Evolutionary conservation across 805 yeast genomes (phyloP).

Genomic region (Maudiozyma barnettii): DNA sequence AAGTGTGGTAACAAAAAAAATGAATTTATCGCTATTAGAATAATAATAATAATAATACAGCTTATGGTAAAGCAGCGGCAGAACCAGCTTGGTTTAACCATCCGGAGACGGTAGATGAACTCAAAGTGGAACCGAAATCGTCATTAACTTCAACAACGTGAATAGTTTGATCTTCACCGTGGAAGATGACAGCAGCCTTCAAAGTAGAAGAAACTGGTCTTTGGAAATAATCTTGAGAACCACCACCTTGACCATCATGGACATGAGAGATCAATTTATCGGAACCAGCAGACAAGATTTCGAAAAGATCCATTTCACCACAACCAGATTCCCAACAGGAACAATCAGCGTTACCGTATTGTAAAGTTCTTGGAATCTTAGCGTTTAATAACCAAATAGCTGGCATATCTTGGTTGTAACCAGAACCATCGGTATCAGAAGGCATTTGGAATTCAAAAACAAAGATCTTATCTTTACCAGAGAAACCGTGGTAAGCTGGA

Average conservation of each 20-base stretch:
- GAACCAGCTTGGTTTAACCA: slow-evolving; percentile 54
- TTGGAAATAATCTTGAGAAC: slow-evolving; percentile 73
- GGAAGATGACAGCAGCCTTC: slow-evolving; percentile 87
- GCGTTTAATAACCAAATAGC: slow-evolving; percentile 96
- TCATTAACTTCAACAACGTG: slow-evolving; percentile 54
- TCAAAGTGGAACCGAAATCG: slow-evolving; percentile 46
- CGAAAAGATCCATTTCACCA: slow-evolving; percentile 95
- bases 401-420: slow-evolving; percentile 83
- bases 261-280: slow-evolving; percentile 67
- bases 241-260: slow-evolving; percentile 80
- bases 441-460: slow-evolving; percentile 96
- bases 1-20: too few species aligned
- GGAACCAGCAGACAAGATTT: slow-evolving; percentile 71
- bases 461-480: slow-evolving; percentile 75
- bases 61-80: slow-evolving; percentile 27
- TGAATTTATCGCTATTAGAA: too few species aligned
- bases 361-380: slow-evolving; percentile 91
- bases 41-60: neutral
- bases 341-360: slow-evolving; percentile 77
- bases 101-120: slow-evolving; percentile 42
- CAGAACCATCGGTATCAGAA: slow-evolving; percentile 41
- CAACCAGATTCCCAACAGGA: slow-evolving; percentile 97
- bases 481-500: slow-evolving; percentile 93
- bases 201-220: slow-evolving; percentile 74
- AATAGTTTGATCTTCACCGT: slow-evolving; percentile 36